Percentiles rank a stretch among this genome's conserved stretches.
Evolutionary conservation across 768 basidiomycete species (phyloP).

Genomic region (Calocera cornea): DNA sequence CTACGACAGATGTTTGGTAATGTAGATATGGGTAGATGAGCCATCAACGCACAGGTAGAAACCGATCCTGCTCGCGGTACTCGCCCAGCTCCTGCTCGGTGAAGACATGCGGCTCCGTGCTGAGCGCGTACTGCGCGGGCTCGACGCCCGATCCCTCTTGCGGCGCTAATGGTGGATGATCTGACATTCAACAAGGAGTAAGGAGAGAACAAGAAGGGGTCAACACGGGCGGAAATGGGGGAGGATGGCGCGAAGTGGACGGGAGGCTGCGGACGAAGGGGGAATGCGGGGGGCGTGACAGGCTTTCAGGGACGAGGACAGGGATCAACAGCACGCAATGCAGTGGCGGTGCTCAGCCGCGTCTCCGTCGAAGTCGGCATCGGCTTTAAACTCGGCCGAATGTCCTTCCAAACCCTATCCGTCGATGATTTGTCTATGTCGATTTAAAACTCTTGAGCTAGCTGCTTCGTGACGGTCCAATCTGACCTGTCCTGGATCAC

Average conservation of each 20-base stretch:
- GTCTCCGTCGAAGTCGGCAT: background rate
- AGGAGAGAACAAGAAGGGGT: no score
- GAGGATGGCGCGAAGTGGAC: background rate
- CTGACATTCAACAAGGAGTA: background rate
- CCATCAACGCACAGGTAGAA: constrained; percentile 55
- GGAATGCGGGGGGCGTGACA: background rate
- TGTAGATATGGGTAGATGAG: background rate
- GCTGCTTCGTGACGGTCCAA: no score
- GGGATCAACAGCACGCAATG: background rate
- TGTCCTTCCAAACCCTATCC: no score
- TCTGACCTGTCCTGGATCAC: no score
- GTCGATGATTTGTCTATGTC: no score
- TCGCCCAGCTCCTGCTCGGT: constrained; percentile 90
- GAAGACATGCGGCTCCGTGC: constrained; percentile 42
- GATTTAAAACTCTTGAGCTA: no score
- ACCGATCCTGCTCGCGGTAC: constrained; percentile 89
- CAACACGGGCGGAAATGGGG: background rate
- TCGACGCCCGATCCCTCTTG: background rate
- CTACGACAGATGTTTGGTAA: constrained; percentile 29
- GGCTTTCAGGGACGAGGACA: background rate
- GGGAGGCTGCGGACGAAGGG: background rate
- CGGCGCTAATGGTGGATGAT: constrained; percentile 2
- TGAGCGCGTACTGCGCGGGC: background rate
- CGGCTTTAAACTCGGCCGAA: no score
- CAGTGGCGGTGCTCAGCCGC: background rate